Evolutionary conservation across 352 stramenopile genomes (phyloP), one percentile per base, ranked within the genome.

Genomic region (Halophytophthora batemanensis): DNA sequence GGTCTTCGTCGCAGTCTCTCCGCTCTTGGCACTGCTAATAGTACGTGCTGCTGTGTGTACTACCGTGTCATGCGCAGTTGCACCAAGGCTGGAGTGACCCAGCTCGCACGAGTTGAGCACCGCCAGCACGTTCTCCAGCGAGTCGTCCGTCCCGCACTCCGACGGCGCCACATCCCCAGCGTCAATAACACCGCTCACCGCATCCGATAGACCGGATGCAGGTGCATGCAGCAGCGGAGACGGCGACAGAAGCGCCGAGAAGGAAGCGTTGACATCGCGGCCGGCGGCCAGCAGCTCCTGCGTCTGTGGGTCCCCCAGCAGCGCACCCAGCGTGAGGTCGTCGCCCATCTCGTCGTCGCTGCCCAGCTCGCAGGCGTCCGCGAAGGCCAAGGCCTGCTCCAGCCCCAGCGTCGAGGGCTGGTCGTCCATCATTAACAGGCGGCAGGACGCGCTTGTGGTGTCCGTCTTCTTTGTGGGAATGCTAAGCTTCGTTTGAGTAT

Each of bases 331-430:
- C 12, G 61, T 45, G 28, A 45, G 25, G 11, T 66, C 50, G 12
- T 23, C 15, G 12, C 31, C 13, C 38, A 56, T 40, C 38, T 68
- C 66, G 14, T 65, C 50, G 38, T 66, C 64, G 21, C 53, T 61
- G 4, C 44, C 56, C n/a, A 63, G 40, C 21, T 78, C 62, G 21
- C 58, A 74, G 3, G 66, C 43, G 49, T 80, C 63, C n/a, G 64
- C 66, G 57, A 77, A 80, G 25, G 69, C 69, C 42, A 74, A 51
- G 33, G 64, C 64, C 41, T 66, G 56, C 44, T 74, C 59, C 14
- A 77, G 56, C 59, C 60, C 53, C 42, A 71, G 40, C 22, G 56
- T 42, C 19, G 35, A 28, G 6, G 56, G 35, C 45, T 57, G 10
- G 41, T 74, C 56, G 23, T 67, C 44, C 15, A 69, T n/a, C n/a